Evolutionary conservation across 2,329 filamentous ascomycete species (phyloP).

Genomic region (Emmonsia crescens): DNA sequence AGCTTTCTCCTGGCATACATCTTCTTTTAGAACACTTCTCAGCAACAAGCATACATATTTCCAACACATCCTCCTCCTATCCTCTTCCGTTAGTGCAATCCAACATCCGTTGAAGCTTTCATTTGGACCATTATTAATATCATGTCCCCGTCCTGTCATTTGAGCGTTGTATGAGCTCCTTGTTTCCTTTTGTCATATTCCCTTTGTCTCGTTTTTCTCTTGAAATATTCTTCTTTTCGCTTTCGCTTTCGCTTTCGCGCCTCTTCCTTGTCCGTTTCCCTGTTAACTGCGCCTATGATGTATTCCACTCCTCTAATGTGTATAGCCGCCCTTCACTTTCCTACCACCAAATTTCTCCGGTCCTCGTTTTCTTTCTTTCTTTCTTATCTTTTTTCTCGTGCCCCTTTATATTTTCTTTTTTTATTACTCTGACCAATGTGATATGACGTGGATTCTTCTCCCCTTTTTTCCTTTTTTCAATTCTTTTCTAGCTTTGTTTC

Average conservation of each 20-base stretch:
- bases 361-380: slow-evolving; percentile 17
- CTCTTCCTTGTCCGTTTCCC: slow-evolving; percentile 1
- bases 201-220: neutral
- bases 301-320: neutral
- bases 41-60: neutral
- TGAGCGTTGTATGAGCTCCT: neutral
- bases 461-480: neutral
- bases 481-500: neutral
- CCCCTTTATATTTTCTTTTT: slow-evolving; percentile 13
- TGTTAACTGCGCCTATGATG: neutral
- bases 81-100: slow-evolving; percentile 10
- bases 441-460: slow-evolving; percentile 2
- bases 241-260: slow-evolving; percentile 10
- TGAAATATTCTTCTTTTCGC: neutral
- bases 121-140: neutral
- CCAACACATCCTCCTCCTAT: slow-evolving; percentile 12
- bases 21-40: slow-evolving; percentile 61
- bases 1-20: slow-evolving; percentile 93
- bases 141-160: neutral
- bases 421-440: slow-evolving; percentile 1
- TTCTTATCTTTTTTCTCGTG: slow-evolving; percentile 9
- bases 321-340: neutral
- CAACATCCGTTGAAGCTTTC: neutral
- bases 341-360: slow-evolving; percentile 4
- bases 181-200: neutral